Evolutionary conservation across 2,329 filamentous ascomycete species (phyloP).

Genomic region (Aureobasidium sp.): DNA sequence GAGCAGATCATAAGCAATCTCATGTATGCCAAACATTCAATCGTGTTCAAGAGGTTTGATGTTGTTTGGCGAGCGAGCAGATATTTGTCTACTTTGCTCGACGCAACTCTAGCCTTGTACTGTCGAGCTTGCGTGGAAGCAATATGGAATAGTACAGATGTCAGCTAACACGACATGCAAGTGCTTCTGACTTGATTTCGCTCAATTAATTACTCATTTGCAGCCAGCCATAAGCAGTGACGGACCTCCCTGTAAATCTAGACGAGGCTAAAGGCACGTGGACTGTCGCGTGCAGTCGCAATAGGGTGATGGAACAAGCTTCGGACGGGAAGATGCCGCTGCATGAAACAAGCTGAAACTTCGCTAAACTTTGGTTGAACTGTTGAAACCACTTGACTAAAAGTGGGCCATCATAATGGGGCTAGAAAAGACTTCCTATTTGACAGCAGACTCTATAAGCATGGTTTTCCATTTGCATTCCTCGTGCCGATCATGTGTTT

Average conservation of each 20-base stretch:
- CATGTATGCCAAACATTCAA: neutral
- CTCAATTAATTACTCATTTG: neutral
- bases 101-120: neutral
- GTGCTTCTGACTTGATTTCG: neutral
- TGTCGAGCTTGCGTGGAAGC: no score
- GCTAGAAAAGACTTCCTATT: neutral
- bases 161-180: neutral
- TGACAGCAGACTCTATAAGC: neutral
- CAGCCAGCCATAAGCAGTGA: neutral
- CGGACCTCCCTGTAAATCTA: neutral
- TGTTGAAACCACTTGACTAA: neutral
- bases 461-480: neutral
- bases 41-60: neutral
- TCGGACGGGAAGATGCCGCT: neutral
- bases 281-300: neutral
- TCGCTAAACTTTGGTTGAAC: slow-evolving; percentile 1
- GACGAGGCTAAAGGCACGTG: neutral
- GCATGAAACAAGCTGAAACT: slow-evolving; percentile 6
- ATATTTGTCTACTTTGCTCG: neutral
- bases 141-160: neutral
- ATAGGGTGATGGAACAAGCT: slow-evolving; percentile 7
- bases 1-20: slow-evolving; percentile 15
- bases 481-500: neutral
- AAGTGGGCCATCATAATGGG: neutral
- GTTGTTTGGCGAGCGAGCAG: neutral